phyloP scores from a whole-genome alignment of 2,329 filamentous ascomycete genomes.

The Nothophoma quercina region DNA sequence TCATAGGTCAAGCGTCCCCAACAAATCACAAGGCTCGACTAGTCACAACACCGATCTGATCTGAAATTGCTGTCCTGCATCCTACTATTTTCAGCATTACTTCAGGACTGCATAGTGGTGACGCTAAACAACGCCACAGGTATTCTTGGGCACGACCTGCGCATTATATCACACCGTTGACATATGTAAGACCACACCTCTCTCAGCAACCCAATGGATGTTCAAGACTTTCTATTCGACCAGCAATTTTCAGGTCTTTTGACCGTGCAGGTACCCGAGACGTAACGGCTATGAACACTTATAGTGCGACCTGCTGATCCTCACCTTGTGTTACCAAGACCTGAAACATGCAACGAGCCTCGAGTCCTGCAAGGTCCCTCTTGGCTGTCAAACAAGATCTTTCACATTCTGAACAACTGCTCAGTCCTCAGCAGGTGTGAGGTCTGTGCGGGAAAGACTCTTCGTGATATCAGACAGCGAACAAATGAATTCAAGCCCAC shows the following conservation, averaged over 20 bases:
- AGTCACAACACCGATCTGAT: neutral
- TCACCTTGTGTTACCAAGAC: neutral
- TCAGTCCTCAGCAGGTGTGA: too few relatives aligned
- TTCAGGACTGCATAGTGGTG: too few relatives aligned
- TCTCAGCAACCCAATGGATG: too few relatives aligned
- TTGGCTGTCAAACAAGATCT: neutral
- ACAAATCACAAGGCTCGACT: neutral
- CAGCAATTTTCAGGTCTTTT: neutral
- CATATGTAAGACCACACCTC: too few relatives aligned
- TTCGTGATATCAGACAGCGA: too few relatives aligned
- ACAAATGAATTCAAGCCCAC: too few relatives aligned
- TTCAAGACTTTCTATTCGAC: too few relatives aligned
- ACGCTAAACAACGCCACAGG: neutral
- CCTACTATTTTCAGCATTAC: neutral
- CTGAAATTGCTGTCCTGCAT: neutral
- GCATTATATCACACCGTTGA: slow-evolving; percentile 1
- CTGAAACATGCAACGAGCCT: neutral
- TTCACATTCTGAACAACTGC: too few relatives aligned
- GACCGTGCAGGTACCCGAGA: slow-evolving; percentile 19
- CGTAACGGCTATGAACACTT: slow-evolving; percentile 11
- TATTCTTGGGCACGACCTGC: neutral
- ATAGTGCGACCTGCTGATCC: neutral
- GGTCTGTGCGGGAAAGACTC: too few relatives aligned
- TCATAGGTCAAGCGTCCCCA: too few relatives aligned
- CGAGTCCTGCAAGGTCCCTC: neutral